Conservation (phyloP, 306 rosid genomes). For the Cucurbita ficifolia region DNA sequence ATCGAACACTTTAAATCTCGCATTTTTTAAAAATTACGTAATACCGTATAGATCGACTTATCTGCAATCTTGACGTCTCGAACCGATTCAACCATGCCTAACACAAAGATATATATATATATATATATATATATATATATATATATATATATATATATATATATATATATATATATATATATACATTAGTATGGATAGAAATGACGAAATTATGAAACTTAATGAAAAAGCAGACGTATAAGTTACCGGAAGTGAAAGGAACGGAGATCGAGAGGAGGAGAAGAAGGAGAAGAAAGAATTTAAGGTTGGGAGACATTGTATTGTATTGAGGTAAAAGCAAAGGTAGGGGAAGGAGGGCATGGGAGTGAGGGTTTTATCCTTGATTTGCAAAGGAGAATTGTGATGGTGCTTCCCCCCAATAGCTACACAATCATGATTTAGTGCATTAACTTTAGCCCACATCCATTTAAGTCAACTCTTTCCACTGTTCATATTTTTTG, state of each 20-base stretch:
- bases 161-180: not conserved
- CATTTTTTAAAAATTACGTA: no score
- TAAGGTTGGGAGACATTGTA: not conserved
- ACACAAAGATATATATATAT: not conserved
- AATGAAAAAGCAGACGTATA: not conserved
- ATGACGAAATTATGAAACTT: not conserved
- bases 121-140: not conserved
- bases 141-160: not conserved
- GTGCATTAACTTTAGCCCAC: slow-evolving; percentile 16
- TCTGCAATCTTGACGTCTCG: not conserved
- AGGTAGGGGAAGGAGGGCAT: not conserved
- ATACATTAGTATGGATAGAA: not conserved
- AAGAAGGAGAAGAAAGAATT: not conserved
- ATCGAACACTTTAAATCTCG: no score
- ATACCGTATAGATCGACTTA: not conserved
- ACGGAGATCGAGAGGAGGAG: not conserved
- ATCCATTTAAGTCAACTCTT: slow-evolving; percentile 10
- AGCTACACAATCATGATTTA: slow-evolving; percentile 7
- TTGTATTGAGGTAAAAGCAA: not conserved
- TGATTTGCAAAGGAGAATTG: not conserved
- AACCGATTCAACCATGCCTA: not conserved
- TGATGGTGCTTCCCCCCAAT: slow-evolving; percentile 14
- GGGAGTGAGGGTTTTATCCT: not conserved
- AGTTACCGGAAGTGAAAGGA: not conserved
- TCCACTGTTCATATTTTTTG: not conserved